These are phyloP conservation scores for Cyberlindnera bimundalis DNA, from an alignment of 805 yeast genomes.

Conservation along the genomic window DNA sequence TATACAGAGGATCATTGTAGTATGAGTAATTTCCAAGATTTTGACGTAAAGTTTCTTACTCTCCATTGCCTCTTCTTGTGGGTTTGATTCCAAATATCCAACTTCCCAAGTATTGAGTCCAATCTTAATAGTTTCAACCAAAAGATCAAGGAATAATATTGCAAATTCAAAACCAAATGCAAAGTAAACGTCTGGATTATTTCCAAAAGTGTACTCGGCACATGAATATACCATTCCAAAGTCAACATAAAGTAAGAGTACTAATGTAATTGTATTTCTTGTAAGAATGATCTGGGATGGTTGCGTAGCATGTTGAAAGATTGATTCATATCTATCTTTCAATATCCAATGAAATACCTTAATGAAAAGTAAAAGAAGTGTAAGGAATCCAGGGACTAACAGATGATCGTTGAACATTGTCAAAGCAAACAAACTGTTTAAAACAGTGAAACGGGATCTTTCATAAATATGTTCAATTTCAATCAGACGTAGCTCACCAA, in stretches of 20 bases:
- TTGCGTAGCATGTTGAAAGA: constrained; percentile 42
- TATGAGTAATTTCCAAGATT: constrained; percentile 49
- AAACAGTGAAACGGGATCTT: constrained; percentile 59
- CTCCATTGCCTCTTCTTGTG: constrained; percentile 73
- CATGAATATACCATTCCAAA: constrained; percentile 48
- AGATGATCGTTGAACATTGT: constrained; percentile 50
- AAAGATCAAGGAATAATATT: constrained; percentile 52
- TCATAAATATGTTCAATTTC: constrained; percentile 76
- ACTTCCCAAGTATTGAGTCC: constrained; percentile 56
- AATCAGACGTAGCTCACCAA: constrained; percentile 70
- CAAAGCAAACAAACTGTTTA: constrained; percentile 57
- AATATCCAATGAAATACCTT: constrained; percentile 79
- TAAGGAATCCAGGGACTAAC: constrained; percentile 39
- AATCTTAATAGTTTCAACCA: constrained; percentile 44
- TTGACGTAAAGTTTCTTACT: constrained; percentile 57
- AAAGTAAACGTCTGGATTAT: constrained; percentile 52
- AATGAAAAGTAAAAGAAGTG: constrained; percentile 42
- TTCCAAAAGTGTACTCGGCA: constrained; percentile 38
- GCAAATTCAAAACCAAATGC: constrained; percentile 78
- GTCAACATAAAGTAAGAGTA: constrained; percentile 48
- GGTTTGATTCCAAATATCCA: constrained; percentile 38
- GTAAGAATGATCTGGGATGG: constrained; percentile 33
- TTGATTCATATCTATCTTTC: constrained; percentile 42
- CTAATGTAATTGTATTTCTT: constrained; percentile 43
- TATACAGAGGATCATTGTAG: constrained; percentile 43